Evolutionary conservation across 2,329 filamentous ascomycete genomes (phyloP).

Genomic region (Curvularia eragrostidis): DNA sequence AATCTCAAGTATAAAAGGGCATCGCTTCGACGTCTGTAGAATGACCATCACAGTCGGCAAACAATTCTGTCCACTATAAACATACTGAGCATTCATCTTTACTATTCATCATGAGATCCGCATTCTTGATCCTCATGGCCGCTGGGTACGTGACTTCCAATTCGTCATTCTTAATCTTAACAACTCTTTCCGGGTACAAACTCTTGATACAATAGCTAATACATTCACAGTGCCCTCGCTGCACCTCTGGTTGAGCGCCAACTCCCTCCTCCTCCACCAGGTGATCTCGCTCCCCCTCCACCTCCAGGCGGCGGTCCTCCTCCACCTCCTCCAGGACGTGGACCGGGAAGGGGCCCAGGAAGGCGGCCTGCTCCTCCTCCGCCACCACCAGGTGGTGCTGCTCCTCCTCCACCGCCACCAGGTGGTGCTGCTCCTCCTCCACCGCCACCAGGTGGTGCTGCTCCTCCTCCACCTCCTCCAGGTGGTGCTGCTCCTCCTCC

Average conservation of each 20-base stretch:
- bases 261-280: neutral
- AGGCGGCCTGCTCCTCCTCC: neutral
- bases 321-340: neutral
- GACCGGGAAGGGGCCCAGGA: neutral
- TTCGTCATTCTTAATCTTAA: neutral
- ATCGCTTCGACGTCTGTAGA: neutral
- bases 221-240: neutral
- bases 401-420: neutral
- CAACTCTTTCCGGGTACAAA: neutral
- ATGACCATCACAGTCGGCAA: neutral
- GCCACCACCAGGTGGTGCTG: too few species aligned
- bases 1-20: constrained; percentile 1
- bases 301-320: neutral
- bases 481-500: neutral
- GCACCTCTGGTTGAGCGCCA: neutral
- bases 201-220: neutral
- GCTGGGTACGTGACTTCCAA: neutral
- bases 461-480: neutral
- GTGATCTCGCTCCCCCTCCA: neutral
- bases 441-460: neutral
- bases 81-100: neutral
- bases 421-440: neutral
- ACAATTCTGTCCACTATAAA: neutral
- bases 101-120: neutral
- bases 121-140: constrained; percentile 1